Percentiles rank a stretch among this genome's conserved stretches.
Evolutionary conservation across 495 filamentous ascomycete species (phyloP).

Genomic region (Penicillium pancosmium): DNA sequence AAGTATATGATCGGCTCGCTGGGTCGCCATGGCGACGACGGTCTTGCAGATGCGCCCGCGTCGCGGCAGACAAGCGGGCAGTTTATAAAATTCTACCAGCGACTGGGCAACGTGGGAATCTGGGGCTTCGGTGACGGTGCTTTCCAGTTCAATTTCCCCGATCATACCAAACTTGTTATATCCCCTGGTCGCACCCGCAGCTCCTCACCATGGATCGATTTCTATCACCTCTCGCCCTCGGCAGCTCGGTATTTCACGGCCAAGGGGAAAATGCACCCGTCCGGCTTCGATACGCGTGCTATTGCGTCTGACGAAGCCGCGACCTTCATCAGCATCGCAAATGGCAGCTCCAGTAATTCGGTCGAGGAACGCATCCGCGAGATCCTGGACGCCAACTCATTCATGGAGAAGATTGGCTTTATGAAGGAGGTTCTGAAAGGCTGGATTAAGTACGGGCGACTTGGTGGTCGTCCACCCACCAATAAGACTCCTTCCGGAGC

Average conservation of each 20-base stretch:
- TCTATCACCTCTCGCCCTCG: slow-evolving; percentile 76
- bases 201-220: slow-evolving; percentile 69
- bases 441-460: slow-evolving; percentile 71
- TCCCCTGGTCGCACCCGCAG: slow-evolving; percentile 65
- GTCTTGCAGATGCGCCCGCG: slow-evolving; percentile 34
- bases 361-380: slow-evolving; percentile 59
- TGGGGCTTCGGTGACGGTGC: slow-evolving; percentile 90
- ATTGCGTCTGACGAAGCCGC: slow-evolving; percentile 63
- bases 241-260: slow-evolving; percentile 64
- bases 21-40: slow-evolving; percentile 51
- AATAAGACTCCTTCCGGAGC: slow-evolving; percentile 21
- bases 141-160: slow-evolving; percentile 95
- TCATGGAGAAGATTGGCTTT: slow-evolving; percentile 78
- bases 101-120: slow-evolving; percentile 82
- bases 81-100: slow-evolving; percentile 86
- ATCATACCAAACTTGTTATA: slow-evolving; percentile 91
- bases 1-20: slow-evolving; percentile 84
- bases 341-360: slow-evolving; percentile 49
- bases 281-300: slow-evolving; percentile 50
- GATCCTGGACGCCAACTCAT: slow-evolving; percentile 75
- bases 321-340: slow-evolving; percentile 63
- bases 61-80: slow-evolving; percentile 49
- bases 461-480: slow-evolving; percentile 54
- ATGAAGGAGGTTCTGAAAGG: slow-evolving; percentile 68
- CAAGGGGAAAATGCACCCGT: slow-evolving; percentile 61